phyloP scores from a whole-genome alignment of 1,284 basidiomycete species.

The Rhodotorula mucilaginosa region DNA sequence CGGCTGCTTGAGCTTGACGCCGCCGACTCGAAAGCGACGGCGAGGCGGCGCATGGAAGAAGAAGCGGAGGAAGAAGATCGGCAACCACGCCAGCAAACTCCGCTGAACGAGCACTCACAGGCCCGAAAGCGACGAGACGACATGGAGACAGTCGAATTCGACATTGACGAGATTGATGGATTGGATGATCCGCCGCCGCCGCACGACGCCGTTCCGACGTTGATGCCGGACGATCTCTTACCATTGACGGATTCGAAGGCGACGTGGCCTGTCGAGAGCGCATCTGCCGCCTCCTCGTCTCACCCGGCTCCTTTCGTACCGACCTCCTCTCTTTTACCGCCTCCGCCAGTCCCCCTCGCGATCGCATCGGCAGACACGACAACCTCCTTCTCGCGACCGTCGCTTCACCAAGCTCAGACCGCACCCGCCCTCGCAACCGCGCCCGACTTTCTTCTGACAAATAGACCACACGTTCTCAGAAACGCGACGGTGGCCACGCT shows the following conservation, averaged over 20 bases:
- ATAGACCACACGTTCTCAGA: background rate
- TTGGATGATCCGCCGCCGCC: conserved; percentile 6
- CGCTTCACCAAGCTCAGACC: background rate
- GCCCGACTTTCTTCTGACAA: background rate
- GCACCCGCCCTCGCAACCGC: background rate
- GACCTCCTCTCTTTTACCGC: background rate
- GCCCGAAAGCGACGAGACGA: background rate
- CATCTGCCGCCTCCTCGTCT: conserved; percentile 1
- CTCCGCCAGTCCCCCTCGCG: background rate
- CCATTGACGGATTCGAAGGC: background rate
- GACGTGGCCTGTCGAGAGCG: background rate
- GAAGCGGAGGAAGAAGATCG: background rate
- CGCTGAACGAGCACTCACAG: background rate
- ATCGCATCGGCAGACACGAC: background rate
- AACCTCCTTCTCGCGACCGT: background rate
- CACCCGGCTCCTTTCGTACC: background rate
- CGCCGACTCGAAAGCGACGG: background rate
- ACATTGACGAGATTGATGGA: background rate
- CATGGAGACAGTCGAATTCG: background rate
- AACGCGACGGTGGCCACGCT: background rate
- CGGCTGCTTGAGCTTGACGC: background rate
- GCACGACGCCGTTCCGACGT: background rate
- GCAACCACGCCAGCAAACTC: too few species aligned
- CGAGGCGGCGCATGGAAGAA: background rate
- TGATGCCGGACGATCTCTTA: background rate